Percentiles rank a stretch among this genome's conserved stretches.
Conservation (phyloP, 305 asterid genomes). For the Rubia balearica region DNA sequence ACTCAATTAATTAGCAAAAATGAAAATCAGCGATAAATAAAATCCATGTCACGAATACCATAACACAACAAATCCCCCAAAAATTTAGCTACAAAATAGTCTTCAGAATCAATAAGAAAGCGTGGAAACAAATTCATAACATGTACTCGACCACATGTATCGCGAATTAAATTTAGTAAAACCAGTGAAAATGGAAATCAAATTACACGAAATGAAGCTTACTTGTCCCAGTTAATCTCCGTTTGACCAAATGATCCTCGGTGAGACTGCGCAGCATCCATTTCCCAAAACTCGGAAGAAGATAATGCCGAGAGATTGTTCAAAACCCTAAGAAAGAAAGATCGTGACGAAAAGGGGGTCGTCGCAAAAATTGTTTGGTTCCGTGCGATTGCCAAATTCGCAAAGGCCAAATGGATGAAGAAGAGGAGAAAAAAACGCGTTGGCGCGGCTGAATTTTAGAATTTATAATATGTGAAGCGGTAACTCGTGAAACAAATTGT, state of each 20-base stretch:
- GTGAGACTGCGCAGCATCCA: slow-evolving; percentile 10
- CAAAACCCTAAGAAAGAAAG: slow-evolving; percentile 1
- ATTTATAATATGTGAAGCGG: background rate
- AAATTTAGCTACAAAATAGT: background rate
- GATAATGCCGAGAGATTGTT: background rate
- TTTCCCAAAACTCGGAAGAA: background rate
- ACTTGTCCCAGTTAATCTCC: slow-evolving; percentile 15
- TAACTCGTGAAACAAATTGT: background rate
- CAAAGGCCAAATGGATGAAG: background rate
- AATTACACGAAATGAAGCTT: background rate
- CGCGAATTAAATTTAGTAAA: background rate
- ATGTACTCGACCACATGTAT: too few species aligned
- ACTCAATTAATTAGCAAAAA: background rate
- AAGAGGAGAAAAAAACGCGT: background rate
- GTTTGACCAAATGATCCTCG: slow-evolving; percentile 9
- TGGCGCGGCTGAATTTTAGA: background rate
- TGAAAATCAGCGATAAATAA: background rate
- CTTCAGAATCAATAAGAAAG: background rate
- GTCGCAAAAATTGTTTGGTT: background rate
- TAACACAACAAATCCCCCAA: background rate
- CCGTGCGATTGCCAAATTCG: background rate
- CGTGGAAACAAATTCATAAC: background rate
- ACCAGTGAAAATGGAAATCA: background rate
- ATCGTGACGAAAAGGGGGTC: background rate
- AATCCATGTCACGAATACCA: background rate